Percentiles rank a stretch among this genome's conserved stretches.
These are phyloP conservation scores for Gossypium arboreum DNA, from an alignment of 345 rosid species.

Conservation along the genomic window DNA sequence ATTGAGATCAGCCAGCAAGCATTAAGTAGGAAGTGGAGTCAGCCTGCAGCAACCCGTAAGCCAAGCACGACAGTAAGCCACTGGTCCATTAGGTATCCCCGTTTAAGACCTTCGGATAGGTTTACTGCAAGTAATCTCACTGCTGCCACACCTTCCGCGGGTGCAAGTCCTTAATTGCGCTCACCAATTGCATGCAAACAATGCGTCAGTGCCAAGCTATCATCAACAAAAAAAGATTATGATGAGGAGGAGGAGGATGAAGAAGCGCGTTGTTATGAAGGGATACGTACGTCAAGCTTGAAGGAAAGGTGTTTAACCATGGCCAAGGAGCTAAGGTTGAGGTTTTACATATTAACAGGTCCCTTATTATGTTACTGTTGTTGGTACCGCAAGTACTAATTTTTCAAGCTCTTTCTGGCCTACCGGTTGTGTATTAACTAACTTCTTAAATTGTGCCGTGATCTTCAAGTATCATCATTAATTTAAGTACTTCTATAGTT, in stretches of 20 bases:
- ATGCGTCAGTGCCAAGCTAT: slow-evolving; percentile 22
- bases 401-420: background rate
- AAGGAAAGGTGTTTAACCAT: slow-evolving; percentile 22
- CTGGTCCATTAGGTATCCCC: slow-evolving; percentile 10
- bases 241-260: background rate
- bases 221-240: slow-evolving; percentile 7
- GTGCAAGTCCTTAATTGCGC: slow-evolving; percentile 15
- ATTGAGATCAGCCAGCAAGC: background rate
- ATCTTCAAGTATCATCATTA: background rate
- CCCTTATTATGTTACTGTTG: slow-evolving; percentile 24
- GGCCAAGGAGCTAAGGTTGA: slow-evolving; percentile 25
- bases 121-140: slow-evolving; percentile 11
- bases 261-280: background rate
- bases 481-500: background rate
- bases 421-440: background rate
- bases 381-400: slow-evolving; percentile 21
- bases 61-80: background rate
- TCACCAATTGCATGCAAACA: background rate
- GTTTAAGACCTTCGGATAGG: slow-evolving; percentile 2
- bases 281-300: slow-evolving; percentile 8
- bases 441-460: slow-evolving; percentile 2
- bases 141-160: background rate
- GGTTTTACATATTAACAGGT: slow-evolving; percentile 26
- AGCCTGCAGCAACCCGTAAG: background rate
- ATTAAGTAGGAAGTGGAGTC: background rate